Evolutionary conservation across 2,329 filamentous ascomycete species (phyloP).

Genomic region (Rutstroemia sp.): DNA sequence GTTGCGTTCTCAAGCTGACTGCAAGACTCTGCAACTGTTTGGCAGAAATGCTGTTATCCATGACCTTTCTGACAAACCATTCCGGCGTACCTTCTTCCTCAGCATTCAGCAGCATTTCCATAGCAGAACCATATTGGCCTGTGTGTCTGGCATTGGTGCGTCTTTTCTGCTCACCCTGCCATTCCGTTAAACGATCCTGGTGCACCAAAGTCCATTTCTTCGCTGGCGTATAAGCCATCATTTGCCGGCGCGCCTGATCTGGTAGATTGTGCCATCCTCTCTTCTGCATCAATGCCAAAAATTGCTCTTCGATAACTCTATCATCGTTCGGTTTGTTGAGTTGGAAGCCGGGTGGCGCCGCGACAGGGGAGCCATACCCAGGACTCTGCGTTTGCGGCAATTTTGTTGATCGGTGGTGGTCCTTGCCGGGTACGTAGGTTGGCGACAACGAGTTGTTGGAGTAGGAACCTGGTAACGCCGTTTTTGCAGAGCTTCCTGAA

Average conservation of each 20-base stretch:
- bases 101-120: constrained; percentile 67
- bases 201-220: constrained; percentile 98
- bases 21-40: constrained; percentile 90
- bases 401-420: constrained; percentile 51
- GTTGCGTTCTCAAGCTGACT: constrained; percentile 91
- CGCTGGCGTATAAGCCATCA: constrained; percentile 86
- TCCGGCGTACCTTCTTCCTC: constrained; percentile 95
- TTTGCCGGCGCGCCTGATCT: constrained; percentile 88
- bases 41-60: constrained; percentile 88
- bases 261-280: constrained; percentile 95
- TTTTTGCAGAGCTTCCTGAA: constrained; percentile 43
- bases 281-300: constrained; percentile 91
- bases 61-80: constrained; percentile 95
- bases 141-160: constrained; percentile 65
- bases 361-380: constrained; percentile 19
- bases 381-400: constrained; percentile 28
- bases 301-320: constrained; percentile 81
- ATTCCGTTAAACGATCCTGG: constrained; percentile 88
- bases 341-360: constrained; percentile 37
- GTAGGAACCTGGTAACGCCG: constrained; percentile 47
- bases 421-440: constrained; percentile 31
- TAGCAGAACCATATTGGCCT: constrained; percentile 59
- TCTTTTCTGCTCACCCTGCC: constrained; percentile 89
- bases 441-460: constrained; percentile 44
- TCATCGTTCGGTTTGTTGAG: constrained; percentile 73